A percentile compares a stretch with the other conserved stretches of the same genome.
Evolutionary conservation across 2,329 filamentous ascomycete genomes (phyloP).

Genomic region (Monilinia polystroma): DNA sequence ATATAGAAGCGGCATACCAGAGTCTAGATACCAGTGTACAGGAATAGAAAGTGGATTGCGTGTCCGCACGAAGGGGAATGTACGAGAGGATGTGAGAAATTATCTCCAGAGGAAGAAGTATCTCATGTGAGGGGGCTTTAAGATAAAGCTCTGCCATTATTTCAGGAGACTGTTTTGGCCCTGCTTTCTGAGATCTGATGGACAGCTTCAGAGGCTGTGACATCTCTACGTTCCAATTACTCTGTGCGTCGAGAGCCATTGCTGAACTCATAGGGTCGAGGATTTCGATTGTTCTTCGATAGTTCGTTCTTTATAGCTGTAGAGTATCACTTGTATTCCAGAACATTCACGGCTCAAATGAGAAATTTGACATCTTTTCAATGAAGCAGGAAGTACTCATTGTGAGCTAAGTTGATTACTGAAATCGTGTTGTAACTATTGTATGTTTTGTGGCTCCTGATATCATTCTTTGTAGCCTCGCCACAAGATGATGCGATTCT

Average conservation of each 20-base stretch:
- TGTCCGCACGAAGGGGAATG: constrained; percentile 30
- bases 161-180: not conserved
- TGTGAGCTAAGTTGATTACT: not conserved
- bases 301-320: not conserved
- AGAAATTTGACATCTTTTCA: not conserved
- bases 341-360: not conserved
- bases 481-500: not conserved
- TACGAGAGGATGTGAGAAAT: constrained; percentile 38
- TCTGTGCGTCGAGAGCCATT: constrained; percentile 38
- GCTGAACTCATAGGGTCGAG: not conserved
- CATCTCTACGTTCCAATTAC: constrained; percentile 40
- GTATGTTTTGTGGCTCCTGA: not conserved
- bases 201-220: constrained; percentile 31
- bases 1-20: constrained; percentile 38
- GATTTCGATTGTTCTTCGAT: not conserved
- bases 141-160: not conserved
- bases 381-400: not conserved
- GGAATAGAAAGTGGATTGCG: constrained; percentile 36
- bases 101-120: constrained; percentile 39
- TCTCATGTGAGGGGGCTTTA: constrained; percentile 28
- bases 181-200: constrained; percentile 1
- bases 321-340: not conserved
- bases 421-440: not conserved
- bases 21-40: constrained; percentile 38
- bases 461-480: not conserved